Conservation (phyloP, 148 eudicot genomes). For the Linanthus parryae region DNA sequence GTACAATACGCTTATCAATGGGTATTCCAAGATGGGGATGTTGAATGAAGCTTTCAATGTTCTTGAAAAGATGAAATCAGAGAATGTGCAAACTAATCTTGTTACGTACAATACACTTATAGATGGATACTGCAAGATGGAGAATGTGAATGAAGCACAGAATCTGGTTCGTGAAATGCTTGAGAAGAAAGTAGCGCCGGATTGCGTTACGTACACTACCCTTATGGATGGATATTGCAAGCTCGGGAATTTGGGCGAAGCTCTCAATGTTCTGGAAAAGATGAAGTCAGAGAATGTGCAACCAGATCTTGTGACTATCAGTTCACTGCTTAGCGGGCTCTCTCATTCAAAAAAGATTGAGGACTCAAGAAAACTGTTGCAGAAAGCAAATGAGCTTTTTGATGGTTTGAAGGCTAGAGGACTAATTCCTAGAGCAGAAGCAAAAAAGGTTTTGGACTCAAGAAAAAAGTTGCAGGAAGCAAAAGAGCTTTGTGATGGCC, state of each 20-base stretch:
- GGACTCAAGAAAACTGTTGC: slow-evolving; percentile 38
- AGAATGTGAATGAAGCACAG: slow-evolving; percentile 42
- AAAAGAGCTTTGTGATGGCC: too few relatives aligned
- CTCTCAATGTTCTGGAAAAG: slow-evolving; percentile 40
- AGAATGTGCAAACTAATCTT: slow-evolving; percentile 37
- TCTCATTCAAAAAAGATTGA: slow-evolving; percentile 54
- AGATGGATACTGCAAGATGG: slow-evolving; percentile 65
- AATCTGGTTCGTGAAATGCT: slow-evolving; percentile 72
- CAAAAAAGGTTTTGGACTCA: too few relatives aligned
- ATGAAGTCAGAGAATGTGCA: slow-evolving; percentile 50
- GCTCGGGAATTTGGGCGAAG: slow-evolving; percentile 55
- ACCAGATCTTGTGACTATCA: slow-evolving; percentile 58
- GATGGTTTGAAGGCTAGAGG: too few relatives aligned
- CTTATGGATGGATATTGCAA: slow-evolving; percentile 88
- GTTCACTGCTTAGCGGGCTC: slow-evolving; percentile 66
- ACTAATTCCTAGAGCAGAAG: too few relatives aligned
- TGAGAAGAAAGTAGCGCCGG: slow-evolving; percentile 32
- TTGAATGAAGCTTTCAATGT: slow-evolving; percentile 39
- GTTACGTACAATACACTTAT: slow-evolving; percentile 74
- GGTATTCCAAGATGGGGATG: slow-evolving; percentile 46
- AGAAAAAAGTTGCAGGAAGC: too few relatives aligned
- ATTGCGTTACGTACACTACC: slow-evolving; percentile 57
- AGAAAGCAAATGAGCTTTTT: too few relatives aligned
- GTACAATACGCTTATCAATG: slow-evolving; percentile 43
- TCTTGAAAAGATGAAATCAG: slow-evolving; percentile 39